Conservation (phyloP, 108 stramenopile genomes). For the Cylindrotheca fusiformis region DNA sequence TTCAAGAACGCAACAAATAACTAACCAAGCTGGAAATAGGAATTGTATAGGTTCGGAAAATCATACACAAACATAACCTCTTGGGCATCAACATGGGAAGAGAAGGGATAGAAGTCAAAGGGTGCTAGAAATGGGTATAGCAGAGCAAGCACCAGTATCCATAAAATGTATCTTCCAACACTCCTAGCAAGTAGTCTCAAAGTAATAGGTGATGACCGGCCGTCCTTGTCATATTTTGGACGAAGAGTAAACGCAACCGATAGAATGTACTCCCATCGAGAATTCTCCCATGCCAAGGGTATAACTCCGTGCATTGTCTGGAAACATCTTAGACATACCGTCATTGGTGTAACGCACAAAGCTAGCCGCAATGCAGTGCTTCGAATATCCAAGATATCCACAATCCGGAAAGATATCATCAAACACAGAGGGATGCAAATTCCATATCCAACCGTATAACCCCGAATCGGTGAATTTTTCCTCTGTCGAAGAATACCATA, state of each 20-base stretch:
- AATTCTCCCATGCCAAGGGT: neutral
- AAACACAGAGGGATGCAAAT: constrained; percentile 11
- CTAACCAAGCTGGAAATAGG: constrained; percentile 5
- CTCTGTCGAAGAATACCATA: constrained; percentile 5
- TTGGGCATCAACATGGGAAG: neutral
- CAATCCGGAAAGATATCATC: constrained; percentile 4
- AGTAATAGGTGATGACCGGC: neutral
- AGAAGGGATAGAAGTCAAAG: constrained; percentile 3
- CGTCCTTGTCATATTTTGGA: constrained; percentile 2
- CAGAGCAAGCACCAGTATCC: constrained; percentile 4
- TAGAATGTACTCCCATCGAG: constrained; percentile 6
- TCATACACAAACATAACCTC: neutral
- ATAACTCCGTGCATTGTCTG: constrained; percentile 17
- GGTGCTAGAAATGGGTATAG: constrained; percentile 1
- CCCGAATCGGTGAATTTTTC: neutral
- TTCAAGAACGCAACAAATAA: neutral
- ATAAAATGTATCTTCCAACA: neutral
- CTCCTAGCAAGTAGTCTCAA: neutral
- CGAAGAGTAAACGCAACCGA: constrained; percentile 4
- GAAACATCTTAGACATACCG: constrained; percentile 8
- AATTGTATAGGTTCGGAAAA: constrained; percentile 2
- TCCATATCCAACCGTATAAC: constrained; percentile 16
- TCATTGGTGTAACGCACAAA: constrained; percentile 9
- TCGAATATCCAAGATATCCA: constrained; percentile 13
- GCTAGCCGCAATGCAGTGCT: constrained; percentile 7